Percentiles rank a stretch among this genome's conserved stretches.
phyloP scores from a whole-genome alignment of 2,329 filamentous ascomycete species.

The Emmonsiellopsis sp. region DNA sequence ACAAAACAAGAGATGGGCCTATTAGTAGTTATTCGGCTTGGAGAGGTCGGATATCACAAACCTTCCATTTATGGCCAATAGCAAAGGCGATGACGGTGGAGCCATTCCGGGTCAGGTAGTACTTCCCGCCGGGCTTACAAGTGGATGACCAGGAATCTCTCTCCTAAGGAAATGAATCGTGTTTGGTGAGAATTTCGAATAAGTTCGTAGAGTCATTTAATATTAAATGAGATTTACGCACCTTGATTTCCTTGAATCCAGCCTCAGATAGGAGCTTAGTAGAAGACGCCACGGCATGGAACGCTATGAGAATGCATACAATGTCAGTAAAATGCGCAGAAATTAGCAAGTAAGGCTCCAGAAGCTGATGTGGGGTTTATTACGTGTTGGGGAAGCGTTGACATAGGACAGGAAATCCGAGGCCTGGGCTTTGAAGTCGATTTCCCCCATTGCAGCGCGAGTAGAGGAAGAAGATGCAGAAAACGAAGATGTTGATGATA shows the following conservation, averaged over 20 bases:
- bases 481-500: background rate
- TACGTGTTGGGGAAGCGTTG: constrained; percentile 89
- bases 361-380: constrained; percentile 19
- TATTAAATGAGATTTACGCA: constrained; percentile 17
- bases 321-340: constrained; percentile 3
- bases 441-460: constrained; percentile 18
- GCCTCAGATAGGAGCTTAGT: constrained; percentile 67
- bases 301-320: constrained; percentile 49
- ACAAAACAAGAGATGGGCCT: constrained; percentile 52
- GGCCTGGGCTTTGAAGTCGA: constrained; percentile 35
- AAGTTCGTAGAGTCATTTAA: background rate
- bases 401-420: constrained; percentile 87
- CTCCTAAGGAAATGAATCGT: constrained; percentile 5
- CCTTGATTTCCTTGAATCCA: constrained; percentile 77
- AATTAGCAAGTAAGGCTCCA: background rate
- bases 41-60: constrained; percentile 2
- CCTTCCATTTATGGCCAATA: constrained; percentile 35
- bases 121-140: constrained; percentile 72
- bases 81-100: constrained; percentile 78
- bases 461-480: background rate
- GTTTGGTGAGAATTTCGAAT: background rate
- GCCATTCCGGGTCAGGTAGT: constrained; percentile 78
- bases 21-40: background rate
- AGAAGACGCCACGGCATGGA: constrained; percentile 80
- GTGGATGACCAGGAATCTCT: constrained; percentile 61